A percentile compares a stretch with the other conserved stretches of the same genome.
Evolutionary conservation across 1,284 basidiomycete genomes (phyloP).

Genomic region (Microbotryum intermedium): DNA sequence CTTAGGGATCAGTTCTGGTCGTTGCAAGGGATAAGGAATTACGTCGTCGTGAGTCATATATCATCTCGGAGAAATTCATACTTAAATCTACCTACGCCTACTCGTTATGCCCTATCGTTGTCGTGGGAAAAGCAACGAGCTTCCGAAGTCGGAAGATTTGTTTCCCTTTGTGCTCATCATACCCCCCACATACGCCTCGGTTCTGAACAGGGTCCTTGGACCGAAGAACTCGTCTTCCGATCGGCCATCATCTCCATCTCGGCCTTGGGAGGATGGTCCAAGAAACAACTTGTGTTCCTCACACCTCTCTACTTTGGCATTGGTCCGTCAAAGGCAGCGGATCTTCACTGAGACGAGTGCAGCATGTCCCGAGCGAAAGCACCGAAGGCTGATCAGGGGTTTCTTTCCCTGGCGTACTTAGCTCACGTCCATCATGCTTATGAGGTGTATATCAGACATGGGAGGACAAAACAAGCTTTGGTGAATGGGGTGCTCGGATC

Average conservation of each 20-base stretch:
- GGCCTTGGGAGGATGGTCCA: slow-evolving; percentile 55
- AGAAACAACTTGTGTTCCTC: slow-evolving; percentile 57
- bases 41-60: slow-evolving; percentile 54
- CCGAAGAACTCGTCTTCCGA: slow-evolving; percentile 88
- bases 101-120: neutral
- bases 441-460: slow-evolving; percentile 66
- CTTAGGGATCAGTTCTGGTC: slow-evolving; percentile 43
- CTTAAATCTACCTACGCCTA: slow-evolving; percentile 1
- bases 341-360: too few species aligned
- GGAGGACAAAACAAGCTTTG: slow-evolving; percentile 55
- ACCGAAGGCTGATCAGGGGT: too few species aligned
- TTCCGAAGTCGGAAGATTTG: too few species aligned
- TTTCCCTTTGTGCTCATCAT: neutral
- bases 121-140: too few species aligned
- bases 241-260: slow-evolving; percentile 71
- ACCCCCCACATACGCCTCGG: neutral
- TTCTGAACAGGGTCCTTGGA: slow-evolving; percentile 62
- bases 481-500: slow-evolving; percentile 53
- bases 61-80: neutral
- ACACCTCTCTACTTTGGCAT: slow-evolving; percentile 81
- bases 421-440: slow-evolving; percentile 88
- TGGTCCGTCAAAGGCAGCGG: slow-evolving; percentile 46
- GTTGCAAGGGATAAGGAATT: slow-evolving; percentile 65
- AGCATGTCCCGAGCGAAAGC: too few species aligned
- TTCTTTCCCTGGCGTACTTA: slow-evolving; percentile 37